Evolutionary conservation across 495 filamentous ascomycete species (phyloP).

Genomic region (Penicillium pulvis): DNA sequence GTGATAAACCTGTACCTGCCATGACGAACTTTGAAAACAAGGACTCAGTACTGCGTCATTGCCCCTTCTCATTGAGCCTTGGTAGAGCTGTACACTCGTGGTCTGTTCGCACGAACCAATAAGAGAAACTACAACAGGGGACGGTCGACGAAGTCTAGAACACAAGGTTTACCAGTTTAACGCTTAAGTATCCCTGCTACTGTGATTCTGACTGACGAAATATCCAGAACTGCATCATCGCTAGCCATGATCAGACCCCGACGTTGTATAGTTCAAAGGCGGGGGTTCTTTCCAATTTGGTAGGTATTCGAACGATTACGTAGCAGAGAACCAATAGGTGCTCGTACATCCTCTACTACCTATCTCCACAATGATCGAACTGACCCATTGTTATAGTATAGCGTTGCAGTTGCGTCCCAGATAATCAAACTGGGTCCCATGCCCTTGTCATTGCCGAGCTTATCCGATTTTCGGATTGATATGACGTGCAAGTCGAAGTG

Average conservation of each 20-base stretch:
- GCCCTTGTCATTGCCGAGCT: not conserved
- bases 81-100: not conserved
- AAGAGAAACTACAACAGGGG: not conserved
- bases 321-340: not conserved
- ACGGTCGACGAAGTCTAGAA: not conserved
- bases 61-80: too few species aligned
- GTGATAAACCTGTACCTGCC: too few species aligned
- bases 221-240: not conserved
- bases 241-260: not conserved
- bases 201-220: too few species aligned
- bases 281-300: constrained; percentile 4
- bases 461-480: not conserved
- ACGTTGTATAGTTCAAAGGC: not conserved
- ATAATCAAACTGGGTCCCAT: not conserved
- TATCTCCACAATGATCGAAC: constrained; percentile 23
- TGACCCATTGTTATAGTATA: constrained; percentile 27
- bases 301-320: not conserved
- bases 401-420: constrained; percentile 34
- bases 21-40: too few species aligned
- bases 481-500: not conserved
- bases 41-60: too few species aligned
- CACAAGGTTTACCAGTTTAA: not conserved
- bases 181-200: too few species aligned
- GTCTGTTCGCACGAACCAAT: not conserved
- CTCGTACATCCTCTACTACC: constrained; percentile 23